phyloP scores from a whole-genome alignment of 2,329 filamentous ascomycete species.

The Nemania serpens region DNA sequence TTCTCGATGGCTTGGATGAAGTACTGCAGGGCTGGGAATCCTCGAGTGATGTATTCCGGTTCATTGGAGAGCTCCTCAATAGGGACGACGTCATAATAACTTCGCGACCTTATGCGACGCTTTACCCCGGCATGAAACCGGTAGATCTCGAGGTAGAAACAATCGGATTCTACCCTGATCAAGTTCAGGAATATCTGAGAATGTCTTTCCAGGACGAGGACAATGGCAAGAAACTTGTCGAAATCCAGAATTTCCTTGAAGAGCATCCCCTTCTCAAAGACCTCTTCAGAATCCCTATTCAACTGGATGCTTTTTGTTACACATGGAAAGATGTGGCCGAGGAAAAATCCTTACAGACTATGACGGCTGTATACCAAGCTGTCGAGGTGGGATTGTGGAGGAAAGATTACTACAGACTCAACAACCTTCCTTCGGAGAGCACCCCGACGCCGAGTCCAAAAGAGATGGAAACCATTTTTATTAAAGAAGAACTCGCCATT shows the following conservation, averaged over 20 bases:
- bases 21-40: constrained; percentile 27
- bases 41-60: neutral
- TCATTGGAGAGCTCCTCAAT: constrained; percentile 21
- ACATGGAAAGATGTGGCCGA: constrained; percentile 37
- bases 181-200: constrained; percentile 41
- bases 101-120: constrained; percentile 41
- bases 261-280: constrained; percentile 40
- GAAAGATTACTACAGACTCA: constrained; percentile 42
- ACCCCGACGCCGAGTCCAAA: too few relatives aligned
- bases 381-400: constrained; percentile 45
- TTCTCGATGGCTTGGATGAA: constrained; percentile 52
- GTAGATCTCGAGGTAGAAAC: constrained; percentile 46
- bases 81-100: constrained; percentile 47
- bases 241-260: constrained; percentile 43
- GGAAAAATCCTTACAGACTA: constrained; percentile 37
- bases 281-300: constrained; percentile 49
- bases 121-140: neutral
- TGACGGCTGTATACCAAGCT: constrained; percentile 43
- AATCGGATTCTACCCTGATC: constrained; percentile 45
- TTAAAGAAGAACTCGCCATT: neutral
- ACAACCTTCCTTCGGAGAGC: too few relatives aligned
- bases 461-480: neutral
- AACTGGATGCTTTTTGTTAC: constrained; percentile 50
- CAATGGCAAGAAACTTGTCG: constrained; percentile 20
- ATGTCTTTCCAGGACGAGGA: constrained; percentile 12